Evolutionary conservation across 495 filamentous ascomycete species (phyloP).

Genomic region (Annulohypoxylon moriforme): DNA sequence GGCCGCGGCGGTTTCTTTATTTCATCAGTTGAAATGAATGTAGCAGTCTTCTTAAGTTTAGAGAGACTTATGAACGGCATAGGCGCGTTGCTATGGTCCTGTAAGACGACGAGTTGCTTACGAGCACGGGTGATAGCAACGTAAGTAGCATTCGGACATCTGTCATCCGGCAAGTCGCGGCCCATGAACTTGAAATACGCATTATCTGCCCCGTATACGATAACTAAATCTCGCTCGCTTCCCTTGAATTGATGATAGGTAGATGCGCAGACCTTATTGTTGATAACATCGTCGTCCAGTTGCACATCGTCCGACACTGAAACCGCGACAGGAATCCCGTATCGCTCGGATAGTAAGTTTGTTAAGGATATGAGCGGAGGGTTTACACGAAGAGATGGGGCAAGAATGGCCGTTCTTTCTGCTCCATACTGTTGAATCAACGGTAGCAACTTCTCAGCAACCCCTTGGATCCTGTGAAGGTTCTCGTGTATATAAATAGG

Average conservation of each 20-base stretch:
- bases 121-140: slow-evolving; percentile 7
- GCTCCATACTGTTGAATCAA: neutral
- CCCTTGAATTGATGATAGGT: slow-evolving; percentile 14
- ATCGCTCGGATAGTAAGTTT: neutral
- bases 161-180: slow-evolving; percentile 1
- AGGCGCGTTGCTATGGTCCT: neutral
- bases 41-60: neutral
- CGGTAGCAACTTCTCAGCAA: neutral
- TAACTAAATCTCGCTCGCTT: slow-evolving; percentile 6
- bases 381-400: slow-evolving; percentile 4
- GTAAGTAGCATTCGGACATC: slow-evolving; percentile 6
- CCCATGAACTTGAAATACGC: slow-evolving; percentile 6
- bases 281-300: neutral
- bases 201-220: slow-evolving; percentile 9
- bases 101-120: slow-evolving; percentile 9
- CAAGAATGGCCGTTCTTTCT: slow-evolving; percentile 4
- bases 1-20: neutral
- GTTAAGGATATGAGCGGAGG: slow-evolving; percentile 1
- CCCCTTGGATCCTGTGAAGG: neutral
- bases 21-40: neutral
- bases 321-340: slow-evolving; percentile 9
- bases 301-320: slow-evolving; percentile 2
- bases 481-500: slow-evolving; percentile 5
- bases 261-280: slow-evolving; percentile 3
- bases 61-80: neutral